Evolutionary conservation across 2,329 filamentous ascomycete species (phyloP).

Genomic region (Trichoderma sp.): DNA sequence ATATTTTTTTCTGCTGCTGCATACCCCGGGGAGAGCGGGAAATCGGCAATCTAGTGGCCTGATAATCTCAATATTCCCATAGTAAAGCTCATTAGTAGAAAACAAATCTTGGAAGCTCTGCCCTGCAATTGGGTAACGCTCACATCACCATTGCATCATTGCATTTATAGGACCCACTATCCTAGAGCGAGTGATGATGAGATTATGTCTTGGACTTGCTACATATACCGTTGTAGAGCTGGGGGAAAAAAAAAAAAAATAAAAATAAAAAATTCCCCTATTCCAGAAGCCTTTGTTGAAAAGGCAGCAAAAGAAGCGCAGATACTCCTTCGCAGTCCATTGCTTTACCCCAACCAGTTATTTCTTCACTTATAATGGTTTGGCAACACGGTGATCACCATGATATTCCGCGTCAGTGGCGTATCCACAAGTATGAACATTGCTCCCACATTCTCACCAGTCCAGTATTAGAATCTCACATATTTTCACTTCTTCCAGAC

Average conservation of each 20-base stretch:
- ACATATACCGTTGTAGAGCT: not conserved
- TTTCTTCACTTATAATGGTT: slow-evolving; percentile 40
- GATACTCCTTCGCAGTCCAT: not conserved
- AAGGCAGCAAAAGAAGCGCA: not conserved
- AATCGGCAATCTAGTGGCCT: slow-evolving; percentile 10
- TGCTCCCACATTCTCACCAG: not conserved
- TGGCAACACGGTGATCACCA: slow-evolving; percentile 49
- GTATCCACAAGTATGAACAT: slow-evolving; percentile 42
- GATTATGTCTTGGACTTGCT: not conserved
- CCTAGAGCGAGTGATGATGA: not conserved
- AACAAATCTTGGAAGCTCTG: not conserved
- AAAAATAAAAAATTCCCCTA: no score
- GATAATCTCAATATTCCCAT: not conserved
- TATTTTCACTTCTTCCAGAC: slow-evolving; percentile 31
- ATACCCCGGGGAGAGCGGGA: not conserved
- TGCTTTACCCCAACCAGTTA: not conserved
- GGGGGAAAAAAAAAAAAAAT: not conserved
- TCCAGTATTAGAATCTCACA: not conserved
- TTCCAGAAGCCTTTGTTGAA: not conserved
- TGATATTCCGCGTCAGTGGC: slow-evolving; percentile 48
- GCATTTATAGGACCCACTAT: not conserved
- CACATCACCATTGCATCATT: slow-evolving; percentile 16
- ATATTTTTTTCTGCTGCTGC: not conserved
- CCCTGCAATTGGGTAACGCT: not conserved
- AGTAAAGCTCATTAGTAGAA: not conserved